A percentile compares a stretch with the other conserved stretches of the same genome.
These are phyloP conservation scores for Neohortaea acidophila DNA, from an alignment of 495 filamentous ascomycete species.

Conservation along the genomic window DNA sequence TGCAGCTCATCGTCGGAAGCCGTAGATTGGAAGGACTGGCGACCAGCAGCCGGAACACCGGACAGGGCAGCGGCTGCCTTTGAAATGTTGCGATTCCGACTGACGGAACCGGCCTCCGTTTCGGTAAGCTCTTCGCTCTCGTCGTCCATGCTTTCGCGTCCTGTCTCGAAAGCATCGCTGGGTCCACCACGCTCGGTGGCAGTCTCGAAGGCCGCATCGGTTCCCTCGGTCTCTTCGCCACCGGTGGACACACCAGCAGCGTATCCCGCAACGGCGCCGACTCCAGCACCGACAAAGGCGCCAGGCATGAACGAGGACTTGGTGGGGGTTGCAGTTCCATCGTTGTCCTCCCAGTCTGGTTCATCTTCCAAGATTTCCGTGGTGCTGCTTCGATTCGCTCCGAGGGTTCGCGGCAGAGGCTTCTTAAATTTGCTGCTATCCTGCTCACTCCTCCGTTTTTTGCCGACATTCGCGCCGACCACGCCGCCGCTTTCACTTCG, in stretches of 20 bases:
- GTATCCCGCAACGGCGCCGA: conserved; percentile 29
- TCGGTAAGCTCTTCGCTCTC: conserved; percentile 76
- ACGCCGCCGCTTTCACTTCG: conserved; percentile 40
- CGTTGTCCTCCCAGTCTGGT: conserved; percentile 81
- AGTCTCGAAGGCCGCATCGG: conserved; percentile 66
- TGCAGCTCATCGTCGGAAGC: conserved; percentile 57
- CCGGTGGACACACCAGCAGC: conserved; percentile 23
- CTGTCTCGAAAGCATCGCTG: conserved; percentile 84
- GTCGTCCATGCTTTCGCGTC: conserved; percentile 63
- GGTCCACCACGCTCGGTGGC: conserved; percentile 61
- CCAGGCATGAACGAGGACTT: conserved; percentile 20
- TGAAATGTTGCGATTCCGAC: conserved; percentile 4
- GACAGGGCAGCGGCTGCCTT: conserved; percentile 24
- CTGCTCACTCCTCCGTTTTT: conserved; percentile 40
- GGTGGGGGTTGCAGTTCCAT: conserved; percentile 37
- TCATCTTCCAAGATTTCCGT: conserved; percentile 63
- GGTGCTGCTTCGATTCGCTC: conserved; percentile 55
- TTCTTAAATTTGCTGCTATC: conserved; percentile 48
- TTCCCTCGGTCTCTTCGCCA: conserved; percentile 46
- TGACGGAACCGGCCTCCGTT: conserved; percentile 44
- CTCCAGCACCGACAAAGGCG: conserved; percentile 26
- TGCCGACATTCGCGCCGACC: conserved; percentile 32
- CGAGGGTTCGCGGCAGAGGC: conserved; percentile 55
- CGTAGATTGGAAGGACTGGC: conserved; percentile 66
- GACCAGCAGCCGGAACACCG: conserved; percentile 37